Base-by-base conservation (phyloP, 2,329 filamentous ascomycete species). In the Colletotrichum chrysophilum region DNA sequence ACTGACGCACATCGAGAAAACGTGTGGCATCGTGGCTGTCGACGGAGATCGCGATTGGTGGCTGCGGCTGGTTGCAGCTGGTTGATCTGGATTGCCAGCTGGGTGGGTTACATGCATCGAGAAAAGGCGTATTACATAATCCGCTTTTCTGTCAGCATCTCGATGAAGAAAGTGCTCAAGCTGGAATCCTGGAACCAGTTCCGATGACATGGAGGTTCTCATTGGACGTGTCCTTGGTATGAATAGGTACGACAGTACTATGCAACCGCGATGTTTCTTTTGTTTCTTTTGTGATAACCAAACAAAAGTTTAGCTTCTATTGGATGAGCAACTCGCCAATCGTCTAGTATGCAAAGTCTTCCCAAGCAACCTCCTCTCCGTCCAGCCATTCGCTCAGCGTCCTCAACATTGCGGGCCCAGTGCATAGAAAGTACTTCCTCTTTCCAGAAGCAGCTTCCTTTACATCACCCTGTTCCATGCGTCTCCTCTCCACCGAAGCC, bases 331-430 rank as follows among this genome's bases (percentile, higher is more conserved):
- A 52, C 43, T 52, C 43, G n/a, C 13, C n/a, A 52, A 60, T 32
- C 38, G 16, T 85, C 77, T 62, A 93, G 79, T 93, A 93, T 38
- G 87, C 86, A 82, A 93, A 93, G 79, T 91, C 91, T 81, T 93
- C 92, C 84, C 87, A 90, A 2, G 88, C 84, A 48, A 92, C 84
- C 38, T 87, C 86, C 79, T 91, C 90, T 0, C 88, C 89, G 1
- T 85, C 84, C 71, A 92, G 79, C 92, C 91, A 93, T 10, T 80
- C 83, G 73, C 88, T 79, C 52, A 91, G 66, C 14, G 78, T 78
- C 70, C 81, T 83, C 77, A 87, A 79, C 81, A 91, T 80, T 28
- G 77, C 83, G 21, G 86, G 83, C 4, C 86, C 86, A 0, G 88
- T 87, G 67, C 89, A 91, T 84, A 80, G 86, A 87, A 82, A 89